Evolutionary conservation across 495 filamentous ascomycete species (phyloP), one percentile per base, ranked within the genome.

Genomic region (Pyrenopolyporus hunteri): DNA sequence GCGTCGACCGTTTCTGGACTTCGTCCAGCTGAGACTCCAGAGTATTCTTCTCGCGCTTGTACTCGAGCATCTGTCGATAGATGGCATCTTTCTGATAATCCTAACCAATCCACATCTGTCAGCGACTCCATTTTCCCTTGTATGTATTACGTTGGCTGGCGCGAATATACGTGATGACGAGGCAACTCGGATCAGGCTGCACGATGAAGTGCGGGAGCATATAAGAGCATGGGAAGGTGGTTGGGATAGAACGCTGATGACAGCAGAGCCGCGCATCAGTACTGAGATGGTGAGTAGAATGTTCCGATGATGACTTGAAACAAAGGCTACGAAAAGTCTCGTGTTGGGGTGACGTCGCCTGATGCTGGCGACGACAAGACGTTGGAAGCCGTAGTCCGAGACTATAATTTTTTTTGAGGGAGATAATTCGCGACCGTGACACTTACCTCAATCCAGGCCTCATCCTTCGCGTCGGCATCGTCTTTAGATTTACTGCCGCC

Each of bases 41-140:
- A 13, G 85, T 86, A 26, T 79, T 79, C 72, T 89, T 91, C 69
- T 97, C 91, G 42, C 95, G 84, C 74, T 96, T 97, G 72, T 92
- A 97, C 73, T 98, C 95, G 66, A 89, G 87, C 93, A 98, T 97
- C 70, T 97, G 93, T 23, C 94, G 90, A 70, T 89, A 87, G 69
- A 98, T 97, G 55, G 94, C 94, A 81, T 97, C 94, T 74, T 98
- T 98, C 78, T 96, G 92, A 70, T 91, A 97, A 64, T 88, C 85
- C 94, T 98, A 72, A 72, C 74, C 68, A 73, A 68, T 68, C 72
- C 70, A 69, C 52, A 51, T 66, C 56, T 60, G 55, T 71, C 61
- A 71, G 69, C 59, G 54, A 66, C 54, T 54, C 46, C 43, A 40
- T 26, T 16, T n/a, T 54, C 51, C 54, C 49, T 57, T 54, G 49